These are phyloP conservation scores for Puya raimondii DNA, from an alignment of 176 grass and related monocot genomes.

Conservation along the genomic window DNA sequence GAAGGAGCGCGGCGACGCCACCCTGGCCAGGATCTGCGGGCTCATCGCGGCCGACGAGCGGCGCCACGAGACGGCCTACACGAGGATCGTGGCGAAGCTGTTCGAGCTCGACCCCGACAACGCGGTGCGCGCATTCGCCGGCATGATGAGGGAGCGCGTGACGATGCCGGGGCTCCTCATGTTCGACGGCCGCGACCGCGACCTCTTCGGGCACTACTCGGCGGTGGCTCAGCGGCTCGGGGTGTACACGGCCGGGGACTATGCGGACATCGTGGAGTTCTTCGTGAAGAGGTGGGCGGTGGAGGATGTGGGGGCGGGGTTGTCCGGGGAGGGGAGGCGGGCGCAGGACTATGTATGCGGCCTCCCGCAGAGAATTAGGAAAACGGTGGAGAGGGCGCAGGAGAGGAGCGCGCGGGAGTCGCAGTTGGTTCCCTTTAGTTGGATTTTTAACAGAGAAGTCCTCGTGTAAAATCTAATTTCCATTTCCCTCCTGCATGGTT, in stretches of 20 bases:
- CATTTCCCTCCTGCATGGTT: too few species aligned
- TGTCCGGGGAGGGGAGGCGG: slow-evolving; percentile 16
- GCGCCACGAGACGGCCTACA: slow-evolving; percentile 42
- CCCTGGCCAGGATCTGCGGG: slow-evolving; percentile 30
- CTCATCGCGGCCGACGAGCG: slow-evolving; percentile 30
- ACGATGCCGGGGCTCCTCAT: slow-evolving; percentile 29
- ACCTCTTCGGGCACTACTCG: slow-evolving; percentile 27
- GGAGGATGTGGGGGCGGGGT: neutral
- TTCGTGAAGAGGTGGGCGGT: slow-evolving; percentile 27
- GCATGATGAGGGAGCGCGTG: slow-evolving; percentile 34
- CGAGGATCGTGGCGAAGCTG: slow-evolving; percentile 24
- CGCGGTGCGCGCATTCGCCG: slow-evolving; percentile 18
- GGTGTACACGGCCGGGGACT: slow-evolving; percentile 35
- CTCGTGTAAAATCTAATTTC: neutral
- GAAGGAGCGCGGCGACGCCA: slow-evolving; percentile 6
- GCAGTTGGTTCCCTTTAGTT: slow-evolving; percentile 5
- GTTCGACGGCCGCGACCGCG: slow-evolving; percentile 28
- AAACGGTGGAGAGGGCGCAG: slow-evolving; percentile 2
- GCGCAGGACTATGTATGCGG: slow-evolving; percentile 31
- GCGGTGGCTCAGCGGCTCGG: slow-evolving; percentile 31
- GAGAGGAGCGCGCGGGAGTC: neutral
- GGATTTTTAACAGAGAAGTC: slow-evolving; percentile 26
- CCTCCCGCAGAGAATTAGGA: slow-evolving; percentile 20
- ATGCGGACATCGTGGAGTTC: slow-evolving; percentile 24
- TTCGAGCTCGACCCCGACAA: slow-evolving; percentile 26